Evolutionary conservation across 371 early-diverging fungal species (phyloP), one percentile per base, ranked within the genome.

Genomic region (Mortierella sp.): DNA sequence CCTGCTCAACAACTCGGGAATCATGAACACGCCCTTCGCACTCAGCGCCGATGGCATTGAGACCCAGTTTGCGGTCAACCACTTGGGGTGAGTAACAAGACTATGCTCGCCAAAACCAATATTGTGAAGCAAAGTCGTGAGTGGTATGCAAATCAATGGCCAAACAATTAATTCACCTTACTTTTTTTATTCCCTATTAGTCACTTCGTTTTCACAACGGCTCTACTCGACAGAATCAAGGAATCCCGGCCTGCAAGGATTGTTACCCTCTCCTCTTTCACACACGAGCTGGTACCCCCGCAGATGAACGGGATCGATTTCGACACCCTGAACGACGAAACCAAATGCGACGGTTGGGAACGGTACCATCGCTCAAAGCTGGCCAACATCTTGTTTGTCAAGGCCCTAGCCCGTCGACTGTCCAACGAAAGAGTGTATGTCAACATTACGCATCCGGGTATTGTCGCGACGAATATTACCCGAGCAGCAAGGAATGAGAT

Each of bases 21-120:
- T 95, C 41, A 94, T 95, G 95, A 79, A 79, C 16, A 79, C 87
- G 19, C 95, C 96, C 0, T 90, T 87, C n/a, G 85, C 84, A 0
- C 73, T 87, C 24, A 92, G 95, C 6, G 81, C 83, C 43, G 95
- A 96, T 79, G 94, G 93, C 19, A 83, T 92, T 37, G 95, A 96
- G 85, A 76, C 87, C 58, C 95, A 95, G 86, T 94, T 92, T 67
- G 93, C 88, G 1, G 88, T 90, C 44, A 96, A 97, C 86, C 96
- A 96, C 71, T 79, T 96, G 76, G 76, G 76, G 24, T 92, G 92
- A 16, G 66, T 8, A 7, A 55, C 10, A 26, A 8, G 52, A 85
- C n/a, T n/a, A n/a, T n/a, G n/a, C n/a, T n/a, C n/a, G n/a, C n/a
- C n/a, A n/a, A n/a, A n/a, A n/a, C n/a, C n/a, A n/a, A n/a, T n/a